Evolutionary conservation across 768 basidiomycete genomes (phyloP), one percentile per base, ranked within the genome.

Genomic region (Mycena metata): DNA sequence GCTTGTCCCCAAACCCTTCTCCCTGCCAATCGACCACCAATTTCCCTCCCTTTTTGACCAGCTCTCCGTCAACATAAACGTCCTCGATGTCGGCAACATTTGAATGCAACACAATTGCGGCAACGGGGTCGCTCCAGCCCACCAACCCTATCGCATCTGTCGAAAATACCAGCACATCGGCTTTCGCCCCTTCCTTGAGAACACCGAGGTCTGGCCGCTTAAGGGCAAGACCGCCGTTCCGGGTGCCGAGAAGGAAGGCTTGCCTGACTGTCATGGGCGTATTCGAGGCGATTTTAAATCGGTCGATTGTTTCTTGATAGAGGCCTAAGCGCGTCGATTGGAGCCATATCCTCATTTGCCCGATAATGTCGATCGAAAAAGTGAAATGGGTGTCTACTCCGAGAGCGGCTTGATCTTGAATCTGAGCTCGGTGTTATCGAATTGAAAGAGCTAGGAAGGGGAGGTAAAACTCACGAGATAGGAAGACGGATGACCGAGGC

Each of bases 61-160:
- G 10, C 49, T 66, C 2, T n/a, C 64, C 64, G 33, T 43, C 49
- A 2, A 66, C 56, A 52, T 59, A 66, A 52, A 66, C 21, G 30
- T 58, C 64, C 57, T 66, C 57, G 39, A 66, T 60, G 64, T 66
- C 58, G 30, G 57, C 64, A 10, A 66, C 64, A 19, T 66, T 58
- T 12, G 64, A 58, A 66, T 66, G 64, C 30, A 66, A 39, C 39
- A 66, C 58, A 10, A 66, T 35, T 11, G 64, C 64, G 1, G 64
- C 64, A 21, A 66, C 64, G 15, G 64, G 64, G 39, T 66, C 64
- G 33, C 50, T 56, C 62, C 62, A 64, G 50, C 62, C 62, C 17
- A 64, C 42, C 35, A 64, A n/a, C 17, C 54, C 54, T 21, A 56
- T 45, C n/a, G 62, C 51, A 21, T 64, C 62, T 6, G 51, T 56